Conservation (phyloP, 768 basidiomycete species). For the Suillus subalutaceus region DNA sequence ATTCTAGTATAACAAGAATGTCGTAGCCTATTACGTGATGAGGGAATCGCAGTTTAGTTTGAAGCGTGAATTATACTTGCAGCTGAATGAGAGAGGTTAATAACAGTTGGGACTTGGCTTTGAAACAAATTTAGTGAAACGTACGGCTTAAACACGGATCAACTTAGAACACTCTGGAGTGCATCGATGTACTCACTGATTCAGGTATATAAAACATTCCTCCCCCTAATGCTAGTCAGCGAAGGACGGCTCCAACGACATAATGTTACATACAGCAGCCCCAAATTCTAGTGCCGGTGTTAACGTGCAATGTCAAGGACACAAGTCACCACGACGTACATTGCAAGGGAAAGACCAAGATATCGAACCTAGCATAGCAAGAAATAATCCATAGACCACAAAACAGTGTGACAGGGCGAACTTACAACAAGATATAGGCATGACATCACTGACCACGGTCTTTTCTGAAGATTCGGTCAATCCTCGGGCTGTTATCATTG, state of each 20-base stretch:
- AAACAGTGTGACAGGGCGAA: background rate
- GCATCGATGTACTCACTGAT: background rate
- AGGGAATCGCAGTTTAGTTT: background rate
- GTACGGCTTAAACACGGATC: background rate
- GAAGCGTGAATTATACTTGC: background rate
- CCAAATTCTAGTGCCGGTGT: background rate
- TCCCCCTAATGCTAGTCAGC: background rate
- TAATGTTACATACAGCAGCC: background rate
- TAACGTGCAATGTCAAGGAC: background rate
- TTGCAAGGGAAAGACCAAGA: slow-evolving; percentile 3
- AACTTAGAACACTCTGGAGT: background rate
- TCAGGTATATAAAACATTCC: background rate
- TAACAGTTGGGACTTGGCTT: too few species aligned
- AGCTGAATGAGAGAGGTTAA: background rate
- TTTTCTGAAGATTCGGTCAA: background rate
- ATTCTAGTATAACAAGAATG: background rate
- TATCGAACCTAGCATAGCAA: background rate
- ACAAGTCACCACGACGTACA: background rate
- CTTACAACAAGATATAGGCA: background rate
- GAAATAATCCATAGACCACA: background rate
- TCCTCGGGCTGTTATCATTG: too few species aligned
- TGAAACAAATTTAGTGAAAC: background rate
- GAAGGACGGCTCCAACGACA: background rate
- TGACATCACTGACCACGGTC: too few species aligned
- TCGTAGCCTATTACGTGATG: background rate